Conservation (phyloP, 257 asterid genomes). For the Ehretia macrophylla region DNA sequence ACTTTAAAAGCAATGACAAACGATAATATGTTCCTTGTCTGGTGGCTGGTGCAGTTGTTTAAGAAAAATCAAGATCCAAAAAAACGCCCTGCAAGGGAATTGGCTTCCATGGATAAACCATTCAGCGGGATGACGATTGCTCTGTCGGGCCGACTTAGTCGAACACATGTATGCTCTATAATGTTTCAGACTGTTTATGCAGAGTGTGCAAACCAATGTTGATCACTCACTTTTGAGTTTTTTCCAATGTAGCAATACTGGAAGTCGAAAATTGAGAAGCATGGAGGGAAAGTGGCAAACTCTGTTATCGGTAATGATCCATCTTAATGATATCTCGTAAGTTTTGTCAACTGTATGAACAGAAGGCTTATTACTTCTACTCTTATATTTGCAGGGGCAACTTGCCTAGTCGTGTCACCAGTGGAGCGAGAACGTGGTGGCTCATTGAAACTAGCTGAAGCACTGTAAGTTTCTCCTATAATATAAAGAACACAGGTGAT, state of each 20-base stretch:
- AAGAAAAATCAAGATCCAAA: slow-evolving; percentile 39
- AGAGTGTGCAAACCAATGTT: background rate
- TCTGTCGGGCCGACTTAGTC: slow-evolving; percentile 68
- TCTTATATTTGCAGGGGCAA: slow-evolving; percentile 43
- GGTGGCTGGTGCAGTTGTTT: slow-evolving; percentile 40
- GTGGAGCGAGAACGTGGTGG: slow-evolving; percentile 85
- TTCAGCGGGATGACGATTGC: slow-evolving; percentile 61
- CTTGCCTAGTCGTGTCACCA: slow-evolving; percentile 63
- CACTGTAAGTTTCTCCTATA: slow-evolving; percentile 41
- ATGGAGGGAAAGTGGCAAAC: slow-evolving; percentile 69
- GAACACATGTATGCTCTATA: slow-evolving; percentile 48
- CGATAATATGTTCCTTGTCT: background rate
- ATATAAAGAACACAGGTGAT: too few relatives aligned
- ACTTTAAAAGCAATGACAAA: background rate
- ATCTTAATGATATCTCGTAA: background rate
- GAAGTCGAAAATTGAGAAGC: slow-evolving; percentile 69
- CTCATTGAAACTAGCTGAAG: slow-evolving; percentile 70
- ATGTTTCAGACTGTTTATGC: background rate
- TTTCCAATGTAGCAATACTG: slow-evolving; percentile 62
- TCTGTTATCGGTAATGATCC: slow-evolving; percentile 54
- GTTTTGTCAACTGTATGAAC: background rate
- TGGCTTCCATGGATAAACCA: slow-evolving; percentile 35
- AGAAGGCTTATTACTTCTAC: background rate
- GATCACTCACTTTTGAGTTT: background rate
- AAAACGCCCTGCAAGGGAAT: slow-evolving; percentile 20